Evolutionary conservation across 176 grass and related monocot genomes (phyloP).

Genomic region (Microstegium vimineum): DNA sequence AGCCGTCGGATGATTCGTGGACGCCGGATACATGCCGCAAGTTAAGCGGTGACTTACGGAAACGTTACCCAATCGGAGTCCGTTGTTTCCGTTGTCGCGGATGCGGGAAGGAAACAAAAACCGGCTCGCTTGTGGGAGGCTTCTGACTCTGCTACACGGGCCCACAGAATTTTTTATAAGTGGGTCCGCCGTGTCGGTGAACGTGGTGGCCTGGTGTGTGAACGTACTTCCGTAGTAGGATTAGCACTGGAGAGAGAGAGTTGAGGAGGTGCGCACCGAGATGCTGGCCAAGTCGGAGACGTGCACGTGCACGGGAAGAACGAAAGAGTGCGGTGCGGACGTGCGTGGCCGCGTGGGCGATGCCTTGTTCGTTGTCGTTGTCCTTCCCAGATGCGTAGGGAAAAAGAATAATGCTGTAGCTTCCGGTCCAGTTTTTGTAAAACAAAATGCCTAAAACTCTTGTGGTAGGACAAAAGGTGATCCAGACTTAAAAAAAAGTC

Average conservation of each 20-base stretch:
- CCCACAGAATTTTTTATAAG: not conserved
- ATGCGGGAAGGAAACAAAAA: not conserved
- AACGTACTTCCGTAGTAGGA: not conserved
- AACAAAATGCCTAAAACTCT: no score
- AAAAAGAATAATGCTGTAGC: not conserved
- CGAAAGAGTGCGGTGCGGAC: not conserved
- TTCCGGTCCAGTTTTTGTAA: no score
- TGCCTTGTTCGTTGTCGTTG: not conserved
- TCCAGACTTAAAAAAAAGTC: no score
- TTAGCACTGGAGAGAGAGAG: no score
- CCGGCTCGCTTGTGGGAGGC: not conserved
- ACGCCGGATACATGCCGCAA: no score
- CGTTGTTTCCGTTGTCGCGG: conserved; percentile 41
- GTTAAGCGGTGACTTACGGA: no score
- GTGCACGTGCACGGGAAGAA: conserved; percentile 1
- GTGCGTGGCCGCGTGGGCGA: no score
- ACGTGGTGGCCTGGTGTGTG: not conserved
- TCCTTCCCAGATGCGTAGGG: not conserved
- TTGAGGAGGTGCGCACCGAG: not conserved
- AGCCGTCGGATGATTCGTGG: no score
- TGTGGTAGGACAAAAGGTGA: no score
- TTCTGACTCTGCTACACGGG: not conserved
- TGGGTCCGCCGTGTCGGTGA: not conserved
- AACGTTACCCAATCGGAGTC: no score
- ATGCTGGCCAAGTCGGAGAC: not conserved